Evolutionary conservation across 495 filamentous ascomycete genomes (phyloP).

Genomic region (Podospora didyma): DNA sequence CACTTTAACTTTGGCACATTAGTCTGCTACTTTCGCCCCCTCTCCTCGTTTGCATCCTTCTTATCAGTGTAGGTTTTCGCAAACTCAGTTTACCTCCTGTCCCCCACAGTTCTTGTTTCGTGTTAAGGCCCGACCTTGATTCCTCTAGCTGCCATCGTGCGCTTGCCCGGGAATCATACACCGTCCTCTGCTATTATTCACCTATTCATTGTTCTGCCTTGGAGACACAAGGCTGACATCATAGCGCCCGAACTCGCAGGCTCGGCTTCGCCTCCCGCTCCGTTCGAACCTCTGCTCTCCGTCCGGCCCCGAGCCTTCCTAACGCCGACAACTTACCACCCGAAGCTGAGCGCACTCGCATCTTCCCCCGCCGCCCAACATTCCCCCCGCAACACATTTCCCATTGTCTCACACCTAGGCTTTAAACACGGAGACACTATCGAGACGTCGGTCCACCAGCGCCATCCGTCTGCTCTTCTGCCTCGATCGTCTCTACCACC

Average conservation of each 20-base stretch:
- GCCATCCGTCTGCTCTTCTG: conserved; percentile 39
- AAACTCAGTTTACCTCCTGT: neutral
- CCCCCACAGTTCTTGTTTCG: neutral
- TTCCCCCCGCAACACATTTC: neutral
- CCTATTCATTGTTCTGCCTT: neutral
- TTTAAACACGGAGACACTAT: conserved; percentile 40
- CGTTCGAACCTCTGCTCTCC: neutral
- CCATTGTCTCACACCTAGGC: conserved; percentile 7
- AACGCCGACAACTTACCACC: conserved; percentile 12
- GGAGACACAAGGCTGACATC: conserved; percentile 25
- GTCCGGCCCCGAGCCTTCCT: conserved; percentile 14
- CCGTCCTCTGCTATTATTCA: too few species aligned
- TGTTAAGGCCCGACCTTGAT: too few species aligned
- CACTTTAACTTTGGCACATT: neutral
- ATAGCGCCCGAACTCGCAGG: conserved; percentile 9
- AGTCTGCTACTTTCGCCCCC: neutral
- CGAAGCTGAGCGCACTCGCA: neutral
- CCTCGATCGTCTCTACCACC: conserved; percentile 45
- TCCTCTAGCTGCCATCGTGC: too few species aligned
- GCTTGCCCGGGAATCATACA: too few species aligned
- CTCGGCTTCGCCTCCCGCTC: conserved; percentile 1
- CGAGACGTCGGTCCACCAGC: conserved; percentile 40
- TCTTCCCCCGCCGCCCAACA: conserved; percentile 12
- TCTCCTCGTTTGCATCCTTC: neutral
- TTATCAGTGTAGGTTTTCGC: neutral